Evolutionary conservation across 768 basidiomycete species (phyloP).

Genomic region (Rhodotorula babjevae): DNA sequence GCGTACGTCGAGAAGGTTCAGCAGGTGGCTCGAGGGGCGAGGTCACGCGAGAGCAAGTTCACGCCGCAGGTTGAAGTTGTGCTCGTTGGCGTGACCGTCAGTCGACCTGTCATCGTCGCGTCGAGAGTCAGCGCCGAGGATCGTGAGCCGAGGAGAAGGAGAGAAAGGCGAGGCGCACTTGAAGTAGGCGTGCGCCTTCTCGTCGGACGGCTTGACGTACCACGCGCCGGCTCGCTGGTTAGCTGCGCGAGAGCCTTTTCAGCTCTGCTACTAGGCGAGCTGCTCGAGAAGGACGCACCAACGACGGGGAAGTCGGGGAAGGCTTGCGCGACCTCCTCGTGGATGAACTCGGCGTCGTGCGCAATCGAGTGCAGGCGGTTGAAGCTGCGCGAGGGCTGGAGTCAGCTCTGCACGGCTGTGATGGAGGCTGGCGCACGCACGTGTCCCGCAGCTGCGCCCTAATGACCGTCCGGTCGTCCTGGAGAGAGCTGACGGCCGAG

Average conservation of each 20-base stretch:
- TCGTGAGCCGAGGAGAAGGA: slow-evolving; percentile 1
- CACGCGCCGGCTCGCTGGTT: slow-evolving; percentile 92
- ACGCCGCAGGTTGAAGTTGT: slow-evolving; percentile 70
- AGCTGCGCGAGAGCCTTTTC: no score
- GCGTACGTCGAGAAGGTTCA: neutral
- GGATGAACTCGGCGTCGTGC: slow-evolving; percentile 69
- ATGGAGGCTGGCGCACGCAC: neutral
- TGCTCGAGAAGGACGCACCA: slow-evolving; percentile 46
- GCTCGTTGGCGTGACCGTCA: slow-evolving; percentile 40
- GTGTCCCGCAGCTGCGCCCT: slow-evolving; percentile 15
- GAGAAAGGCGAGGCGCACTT: neutral
- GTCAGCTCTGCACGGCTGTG: neutral
- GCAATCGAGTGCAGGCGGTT: slow-evolving; percentile 82
- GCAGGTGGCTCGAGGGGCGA: no score
- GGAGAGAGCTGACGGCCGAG: slow-evolving; percentile 4
- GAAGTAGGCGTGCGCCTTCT: slow-evolving; percentile 45
- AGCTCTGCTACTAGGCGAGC: no score
- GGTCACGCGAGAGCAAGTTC: no score
- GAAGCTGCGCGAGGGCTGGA: slow-evolving; percentile 52
- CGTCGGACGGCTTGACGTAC: slow-evolving; percentile 73
- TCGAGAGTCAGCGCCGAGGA: no score
- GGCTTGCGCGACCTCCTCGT: slow-evolving; percentile 51
- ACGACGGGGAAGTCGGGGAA: slow-evolving; percentile 58
- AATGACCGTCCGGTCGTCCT: slow-evolving; percentile 12
- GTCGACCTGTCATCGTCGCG: slow-evolving; percentile 28